These are phyloP conservation scores for Buddleja alternifolia DNA, from an alignment of 257 asterid species.

Conservation along the genomic window DNA sequence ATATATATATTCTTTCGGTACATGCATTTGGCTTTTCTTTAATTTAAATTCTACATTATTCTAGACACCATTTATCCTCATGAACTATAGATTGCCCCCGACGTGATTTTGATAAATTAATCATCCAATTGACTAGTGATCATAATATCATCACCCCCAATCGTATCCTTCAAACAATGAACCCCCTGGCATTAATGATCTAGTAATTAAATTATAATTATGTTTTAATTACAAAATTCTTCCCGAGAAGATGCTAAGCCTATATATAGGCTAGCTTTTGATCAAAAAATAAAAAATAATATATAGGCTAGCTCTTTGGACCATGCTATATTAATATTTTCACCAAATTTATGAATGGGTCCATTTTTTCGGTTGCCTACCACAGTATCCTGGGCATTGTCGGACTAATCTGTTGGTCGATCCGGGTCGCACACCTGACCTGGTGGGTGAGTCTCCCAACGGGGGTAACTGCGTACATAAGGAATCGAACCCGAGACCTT, in stretches of 20 bases:
- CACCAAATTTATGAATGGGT: background rate
- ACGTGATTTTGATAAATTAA: background rate
- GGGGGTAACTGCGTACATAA: too few species aligned
- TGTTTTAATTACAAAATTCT: slow-evolving; percentile 8
- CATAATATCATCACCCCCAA: background rate
- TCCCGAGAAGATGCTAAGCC: slow-evolving; percentile 23
- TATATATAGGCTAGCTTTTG: slow-evolving; percentile 21
- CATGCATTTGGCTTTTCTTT: background rate
- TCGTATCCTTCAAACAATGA: too few species aligned
- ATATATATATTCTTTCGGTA: background rate
- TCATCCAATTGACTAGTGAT: background rate
- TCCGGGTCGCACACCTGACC: too few species aligned
- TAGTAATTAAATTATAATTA: background rate
- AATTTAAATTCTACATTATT: background rate
- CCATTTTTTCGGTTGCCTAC: slow-evolving; percentile 17
- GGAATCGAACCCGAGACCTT: too few species aligned
- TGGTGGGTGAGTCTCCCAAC: too few species aligned
- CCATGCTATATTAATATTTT: slow-evolving; percentile 31
- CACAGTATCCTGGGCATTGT: too few species aligned
- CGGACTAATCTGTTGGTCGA: too few species aligned
- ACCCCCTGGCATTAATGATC: background rate
- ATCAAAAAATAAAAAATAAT: too few species aligned
- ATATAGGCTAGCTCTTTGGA: slow-evolving; percentile 31
- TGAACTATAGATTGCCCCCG: background rate
- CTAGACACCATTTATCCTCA: background rate